These are phyloP conservation scores for Mycosphaerella sp. DNA, from an alignment of 2,329 filamentous ascomycete species.

Conservation along the genomic window DNA sequence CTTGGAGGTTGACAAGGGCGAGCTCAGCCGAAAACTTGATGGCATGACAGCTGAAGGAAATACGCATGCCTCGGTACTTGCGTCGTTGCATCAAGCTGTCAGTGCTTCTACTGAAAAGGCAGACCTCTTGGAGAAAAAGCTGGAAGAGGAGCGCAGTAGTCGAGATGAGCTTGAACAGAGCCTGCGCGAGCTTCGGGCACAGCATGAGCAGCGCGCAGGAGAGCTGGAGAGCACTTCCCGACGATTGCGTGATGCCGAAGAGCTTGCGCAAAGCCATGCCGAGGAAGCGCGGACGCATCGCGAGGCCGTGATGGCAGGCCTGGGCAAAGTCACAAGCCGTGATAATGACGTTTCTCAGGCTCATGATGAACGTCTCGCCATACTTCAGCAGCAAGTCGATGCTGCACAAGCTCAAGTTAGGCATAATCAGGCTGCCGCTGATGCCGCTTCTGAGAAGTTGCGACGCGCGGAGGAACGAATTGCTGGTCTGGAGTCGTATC, in stretches of 20 bases:
- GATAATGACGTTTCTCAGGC: slow-evolving; percentile 42
- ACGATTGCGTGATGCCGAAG: slow-evolving; percentile 76
- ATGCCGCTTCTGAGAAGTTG: slow-evolving; percentile 79
- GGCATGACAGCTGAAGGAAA: slow-evolving; percentile 61
- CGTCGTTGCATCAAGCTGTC: slow-evolving; percentile 70
- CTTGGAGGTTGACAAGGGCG: slow-evolving; percentile 78
- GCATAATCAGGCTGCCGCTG: slow-evolving; percentile 83
- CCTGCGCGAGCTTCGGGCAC: slow-evolving; percentile 66
- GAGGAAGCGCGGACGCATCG: slow-evolving; percentile 82
- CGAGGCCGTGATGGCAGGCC: slow-evolving; percentile 70
- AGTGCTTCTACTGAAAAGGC: slow-evolving; percentile 72
- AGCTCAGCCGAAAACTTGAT: slow-evolving; percentile 63
- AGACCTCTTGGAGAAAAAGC: slow-evolving; percentile 67
- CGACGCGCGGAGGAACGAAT: slow-evolving; percentile 93
- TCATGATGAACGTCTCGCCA: slow-evolving; percentile 60
- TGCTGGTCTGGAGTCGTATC: slow-evolving; percentile 90
- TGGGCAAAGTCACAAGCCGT: slow-evolving; percentile 64
- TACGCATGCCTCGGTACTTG: slow-evolving; percentile 65
- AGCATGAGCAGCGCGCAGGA: slow-evolving; percentile 72
- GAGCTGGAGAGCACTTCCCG: slow-evolving; percentile 71
- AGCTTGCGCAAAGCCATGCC: slow-evolving; percentile 79
- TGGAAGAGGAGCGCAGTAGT: slow-evolving; percentile 74
- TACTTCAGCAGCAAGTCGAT: slow-evolving; percentile 73
- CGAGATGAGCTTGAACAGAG: slow-evolving; percentile 72
- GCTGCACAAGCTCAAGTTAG: slow-evolving; percentile 73